A percentile compares a stretch with the other conserved stretches of the same genome.
Evolutionary conservation across 2,329 filamentous ascomycete species (phyloP).

Genomic region (Arthrocladium fulminans): DNA sequence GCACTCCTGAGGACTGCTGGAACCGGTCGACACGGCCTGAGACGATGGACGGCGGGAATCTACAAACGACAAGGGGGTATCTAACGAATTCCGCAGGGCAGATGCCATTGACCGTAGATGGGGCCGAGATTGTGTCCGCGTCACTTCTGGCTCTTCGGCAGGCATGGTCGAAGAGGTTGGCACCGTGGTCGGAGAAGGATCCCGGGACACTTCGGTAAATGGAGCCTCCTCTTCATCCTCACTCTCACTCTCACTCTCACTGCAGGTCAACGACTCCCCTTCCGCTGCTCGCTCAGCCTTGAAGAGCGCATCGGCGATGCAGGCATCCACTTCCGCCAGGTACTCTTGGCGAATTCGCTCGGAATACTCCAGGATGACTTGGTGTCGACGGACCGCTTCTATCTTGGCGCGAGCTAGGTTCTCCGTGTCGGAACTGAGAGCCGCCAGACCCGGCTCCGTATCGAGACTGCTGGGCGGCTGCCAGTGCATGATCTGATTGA

Average conservation of each 20-base stretch:
- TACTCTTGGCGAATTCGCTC: constrained; percentile 94
- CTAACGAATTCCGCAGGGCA: constrained; percentile 47
- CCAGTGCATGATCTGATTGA: constrained; percentile 92
- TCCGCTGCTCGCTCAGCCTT: constrained; percentile 84
- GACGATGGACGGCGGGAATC: constrained; percentile 49
- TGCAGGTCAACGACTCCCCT: constrained; percentile 61
- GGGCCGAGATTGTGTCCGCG: constrained; percentile 14
- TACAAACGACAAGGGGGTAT: constrained; percentile 35
- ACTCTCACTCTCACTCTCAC: constrained; percentile 42
- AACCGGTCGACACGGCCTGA: constrained; percentile 66
- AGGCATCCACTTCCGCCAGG: constrained; percentile 84
- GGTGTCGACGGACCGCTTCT: constrained; percentile 83
- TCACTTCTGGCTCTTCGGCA: constrained; percentile 15
- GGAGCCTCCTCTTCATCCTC: constrained; percentile 15
- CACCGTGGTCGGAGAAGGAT: background rate
- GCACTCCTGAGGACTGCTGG: constrained; percentile 82
- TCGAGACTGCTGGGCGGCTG: constrained; percentile 86
- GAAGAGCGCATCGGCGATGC: constrained; percentile 80
- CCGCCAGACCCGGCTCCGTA: constrained; percentile 79
- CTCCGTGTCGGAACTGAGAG: constrained; percentile 86
- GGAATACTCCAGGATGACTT: constrained; percentile 87
- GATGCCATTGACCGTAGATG: constrained; percentile 43
- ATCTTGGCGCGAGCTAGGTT: constrained; percentile 77
- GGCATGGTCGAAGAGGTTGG: constrained; percentile 6
- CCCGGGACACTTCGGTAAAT: background rate